Base-by-base conservation (phyloP, 352 stramenopile genomes). In the Thalassiosira exigua region DNA sequence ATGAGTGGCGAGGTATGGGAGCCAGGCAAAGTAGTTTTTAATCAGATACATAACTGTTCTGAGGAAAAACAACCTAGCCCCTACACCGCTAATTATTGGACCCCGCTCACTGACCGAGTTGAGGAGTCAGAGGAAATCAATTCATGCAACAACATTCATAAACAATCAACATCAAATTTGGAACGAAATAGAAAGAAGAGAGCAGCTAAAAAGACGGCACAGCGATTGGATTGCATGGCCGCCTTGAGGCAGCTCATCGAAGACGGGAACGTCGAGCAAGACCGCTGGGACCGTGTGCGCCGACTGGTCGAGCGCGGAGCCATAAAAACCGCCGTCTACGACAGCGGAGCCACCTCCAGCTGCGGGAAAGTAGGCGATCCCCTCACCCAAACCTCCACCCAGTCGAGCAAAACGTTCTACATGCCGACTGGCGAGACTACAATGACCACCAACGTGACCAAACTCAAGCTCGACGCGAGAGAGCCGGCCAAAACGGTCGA, bases 401-500 rank as follows among this genome's bases (percentile, higher is more conserved):
- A 2, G 22, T 62, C 53, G 3, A 62, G n/a, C 53, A 62, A 62
- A 19, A 30, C 44, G 36, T 62, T 62, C 53, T 1, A 39, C 29
- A 42, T 42, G 22, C 21, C 53, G 3, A 62, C 22, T 19, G 60
- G 60, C 12, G 14, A 59, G 12, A 26, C 7, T 7, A 14, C 5
- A 41, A 1, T 3, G 19, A 27, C 42, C 2, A 59, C 12, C 1
- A 42, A 69, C 17, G 22, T 56, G 3, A 53, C 22, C 33, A 19
- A 41, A 17, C 53, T 79, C 17, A 0, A 64, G 0, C 65, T 65
- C 53, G 39, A 73, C 1, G 3, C 73, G 19, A 26, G 41, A 26
- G 32, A 70, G 4, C 72, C 62, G 50, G 71, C 71, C 26, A 39
- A 21, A 1, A 24, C 58, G 0, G 46, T 69, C 0, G 1, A 71